Percentiles rank a stretch among this genome's conserved stretches.
Conservation (phyloP, 2,329 filamentous ascomycete genomes). For the Trichoderma endophyticum region DNA sequence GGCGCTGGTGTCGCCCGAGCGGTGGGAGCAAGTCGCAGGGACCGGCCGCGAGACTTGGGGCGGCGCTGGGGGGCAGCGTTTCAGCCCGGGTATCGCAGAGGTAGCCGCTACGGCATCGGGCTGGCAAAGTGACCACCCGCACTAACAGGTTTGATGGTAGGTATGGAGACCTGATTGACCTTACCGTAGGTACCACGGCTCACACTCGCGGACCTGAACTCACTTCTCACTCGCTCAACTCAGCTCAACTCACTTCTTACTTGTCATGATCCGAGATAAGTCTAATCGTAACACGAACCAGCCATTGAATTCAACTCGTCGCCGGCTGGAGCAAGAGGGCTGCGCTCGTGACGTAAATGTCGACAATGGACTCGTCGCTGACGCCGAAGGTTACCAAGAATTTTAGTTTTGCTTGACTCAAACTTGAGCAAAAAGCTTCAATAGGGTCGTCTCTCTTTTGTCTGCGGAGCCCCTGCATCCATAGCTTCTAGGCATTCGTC, state of each 20-base stretch:
- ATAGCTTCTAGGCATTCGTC: not conserved
- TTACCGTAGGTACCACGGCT: too few relatives aligned
- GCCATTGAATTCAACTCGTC: not conserved
- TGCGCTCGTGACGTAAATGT: constrained; percentile 6
- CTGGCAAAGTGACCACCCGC: not conserved
- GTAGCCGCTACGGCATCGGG: constrained; percentile 1
- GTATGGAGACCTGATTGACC: too few relatives aligned
- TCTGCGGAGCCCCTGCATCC: not conserved
- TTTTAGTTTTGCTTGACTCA: not conserved
- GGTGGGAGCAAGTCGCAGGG: not conserved
- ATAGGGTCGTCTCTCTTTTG: not conserved
- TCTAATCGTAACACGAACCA: not conserved
- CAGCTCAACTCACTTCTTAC: not conserved
- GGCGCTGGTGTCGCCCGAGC: not conserved
- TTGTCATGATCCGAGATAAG: not conserved
- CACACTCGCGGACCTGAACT: not conserved
- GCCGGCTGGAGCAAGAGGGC: not conserved
- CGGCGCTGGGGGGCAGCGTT: not conserved
- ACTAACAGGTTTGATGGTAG: not conserved
- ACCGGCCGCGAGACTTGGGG: not conserved
- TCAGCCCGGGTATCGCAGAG: not conserved
- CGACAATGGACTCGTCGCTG: not conserved
- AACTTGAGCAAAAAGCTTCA: not conserved
- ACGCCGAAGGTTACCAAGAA: not conserved
- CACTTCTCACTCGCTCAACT: not conserved